These are phyloP conservation scores for Yarrowia bubula DNA, from an alignment of 805 yeast genomes.

Conservation along the genomic window DNA sequence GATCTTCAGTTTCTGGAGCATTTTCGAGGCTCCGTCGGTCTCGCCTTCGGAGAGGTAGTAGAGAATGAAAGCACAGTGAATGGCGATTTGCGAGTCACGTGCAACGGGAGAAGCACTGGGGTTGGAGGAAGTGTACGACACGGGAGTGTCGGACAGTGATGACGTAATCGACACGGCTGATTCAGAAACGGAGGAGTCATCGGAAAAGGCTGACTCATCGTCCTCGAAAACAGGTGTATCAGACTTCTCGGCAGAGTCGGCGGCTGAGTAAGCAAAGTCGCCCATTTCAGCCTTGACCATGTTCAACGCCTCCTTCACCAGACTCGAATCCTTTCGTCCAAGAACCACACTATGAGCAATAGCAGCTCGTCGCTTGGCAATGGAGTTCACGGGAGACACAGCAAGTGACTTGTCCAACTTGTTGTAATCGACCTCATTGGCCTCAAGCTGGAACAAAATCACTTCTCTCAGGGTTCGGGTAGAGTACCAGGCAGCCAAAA, in stretches of 20 bases:
- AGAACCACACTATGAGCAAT: conserved; percentile 36
- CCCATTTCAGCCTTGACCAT: conserved; percentile 31
- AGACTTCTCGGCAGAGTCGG: too few relatives aligned
- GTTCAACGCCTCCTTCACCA: conserved; percentile 33
- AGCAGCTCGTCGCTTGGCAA: conserved; percentile 35
- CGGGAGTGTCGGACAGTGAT: conserved; percentile 9
- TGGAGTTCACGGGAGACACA: conserved; percentile 37
- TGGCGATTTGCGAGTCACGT: conserved; percentile 35
- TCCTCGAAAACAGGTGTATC: not conserved
- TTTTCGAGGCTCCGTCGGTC: conserved; percentile 27
- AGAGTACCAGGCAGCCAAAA: conserved; percentile 37
- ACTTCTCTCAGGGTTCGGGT: conserved; percentile 33
- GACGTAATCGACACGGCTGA: not conserved
- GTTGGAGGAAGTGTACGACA: conserved; percentile 7
- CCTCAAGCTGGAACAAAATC: conserved; percentile 30
- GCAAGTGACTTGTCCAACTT: conserved; percentile 31
- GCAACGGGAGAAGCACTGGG: conserved; percentile 26
- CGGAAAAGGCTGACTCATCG: conserved; percentile 15
- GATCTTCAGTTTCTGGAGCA: conserved; percentile 28
- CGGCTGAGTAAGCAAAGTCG: not conserved
- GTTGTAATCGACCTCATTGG: conserved; percentile 24
- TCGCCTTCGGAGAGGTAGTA: conserved; percentile 29
- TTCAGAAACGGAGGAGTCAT: not conserved
- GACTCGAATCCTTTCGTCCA: conserved; percentile 32
- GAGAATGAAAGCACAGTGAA: conserved; percentile 35